Percentiles rank a stretch among this genome's conserved stretches.
Evolutionary conservation across 2,329 filamentous ascomycete species (phyloP).

Genomic region (Penicillium occitanis): DNA sequence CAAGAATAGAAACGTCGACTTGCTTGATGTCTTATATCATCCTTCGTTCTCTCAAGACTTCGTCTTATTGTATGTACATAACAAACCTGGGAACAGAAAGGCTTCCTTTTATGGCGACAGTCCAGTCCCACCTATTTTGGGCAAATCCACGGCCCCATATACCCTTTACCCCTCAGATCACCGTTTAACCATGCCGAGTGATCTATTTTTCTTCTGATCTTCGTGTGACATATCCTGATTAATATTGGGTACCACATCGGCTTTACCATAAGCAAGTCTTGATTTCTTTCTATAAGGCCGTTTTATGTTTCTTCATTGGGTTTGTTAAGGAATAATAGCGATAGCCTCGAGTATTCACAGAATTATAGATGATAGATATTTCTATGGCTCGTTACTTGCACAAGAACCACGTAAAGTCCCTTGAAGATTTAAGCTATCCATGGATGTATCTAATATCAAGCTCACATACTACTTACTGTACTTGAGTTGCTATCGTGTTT

Average conservation of each 20-base stretch:
- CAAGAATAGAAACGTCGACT: neutral
- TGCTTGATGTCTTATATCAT: neutral
- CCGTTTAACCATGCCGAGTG: neutral
- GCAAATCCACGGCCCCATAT: neutral
- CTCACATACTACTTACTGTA: neutral
- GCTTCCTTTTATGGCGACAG: neutral
- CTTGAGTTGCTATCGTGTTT: neutral
- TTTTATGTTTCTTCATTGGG: neutral
- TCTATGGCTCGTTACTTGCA: neutral
- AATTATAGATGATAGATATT: neutral
- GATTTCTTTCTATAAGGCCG: neutral
- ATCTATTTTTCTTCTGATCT: neutral
- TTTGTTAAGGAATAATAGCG: neutral
- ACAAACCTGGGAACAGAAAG: neutral
- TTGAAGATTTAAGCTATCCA: neutral
- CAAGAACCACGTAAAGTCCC: neutral
- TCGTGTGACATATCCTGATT: neutral
- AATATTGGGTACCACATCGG: neutral
- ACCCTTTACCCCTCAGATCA: neutral
- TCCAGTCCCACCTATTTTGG: too few relatives aligned
- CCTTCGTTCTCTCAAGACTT: neutral
- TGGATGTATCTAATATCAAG: neutral
- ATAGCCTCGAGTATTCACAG: neutral
- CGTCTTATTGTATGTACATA: neutral
- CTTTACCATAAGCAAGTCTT: neutral